Evolutionary conservation across 108 stramenopile genomes (phyloP), one percentile per base, ranked within the genome.

Genomic region (Nitzschia sp.): DNA sequence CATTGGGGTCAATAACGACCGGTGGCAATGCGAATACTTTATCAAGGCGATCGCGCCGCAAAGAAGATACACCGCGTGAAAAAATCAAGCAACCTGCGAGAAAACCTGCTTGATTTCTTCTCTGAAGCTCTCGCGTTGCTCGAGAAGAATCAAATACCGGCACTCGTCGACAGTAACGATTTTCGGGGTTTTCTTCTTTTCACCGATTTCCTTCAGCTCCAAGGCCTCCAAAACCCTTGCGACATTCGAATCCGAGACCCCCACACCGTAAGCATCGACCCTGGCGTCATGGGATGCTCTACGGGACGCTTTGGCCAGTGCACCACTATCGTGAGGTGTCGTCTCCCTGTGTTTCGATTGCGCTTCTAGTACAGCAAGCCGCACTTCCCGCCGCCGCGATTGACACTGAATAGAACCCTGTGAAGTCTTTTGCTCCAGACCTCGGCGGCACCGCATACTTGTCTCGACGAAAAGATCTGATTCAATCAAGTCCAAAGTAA

Each of bases 401-500:
- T 54, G 24, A 25, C 54, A 26, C 26, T 24, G 21, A 26, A 25
- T 26, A 1, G 23, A 15, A 21, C 54, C 54, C 26, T 54, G 24
- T 25, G 15, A 25, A 26, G 54, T 54, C 24, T 54, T 21, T 15
- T 15, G 15, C 26, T 54, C 54, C 23, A 54, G 54, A 26, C 54
- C 54, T 54, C 54, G 54, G 54, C 54, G 2, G 24, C 54, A 25
- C 26, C 54, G n/a, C 26, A 2, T 26, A 24, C 1, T 15, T 24
- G n/a, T 54, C 54, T 54, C 54, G 21, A 54, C 54, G 24, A 54
- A 54, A 21, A 54, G 26, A 26, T 54, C 54, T 25, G 54, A 21
- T 26, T 54, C 54, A 1, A 54, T 54, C 54, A 54, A 54, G 26
- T 54, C 54, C 1, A 54, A 21, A 54, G 2, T 54, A 1, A 54